Conservation (phyloP, 169 alveolate species). For the Eimeria necatrix region DNA sequence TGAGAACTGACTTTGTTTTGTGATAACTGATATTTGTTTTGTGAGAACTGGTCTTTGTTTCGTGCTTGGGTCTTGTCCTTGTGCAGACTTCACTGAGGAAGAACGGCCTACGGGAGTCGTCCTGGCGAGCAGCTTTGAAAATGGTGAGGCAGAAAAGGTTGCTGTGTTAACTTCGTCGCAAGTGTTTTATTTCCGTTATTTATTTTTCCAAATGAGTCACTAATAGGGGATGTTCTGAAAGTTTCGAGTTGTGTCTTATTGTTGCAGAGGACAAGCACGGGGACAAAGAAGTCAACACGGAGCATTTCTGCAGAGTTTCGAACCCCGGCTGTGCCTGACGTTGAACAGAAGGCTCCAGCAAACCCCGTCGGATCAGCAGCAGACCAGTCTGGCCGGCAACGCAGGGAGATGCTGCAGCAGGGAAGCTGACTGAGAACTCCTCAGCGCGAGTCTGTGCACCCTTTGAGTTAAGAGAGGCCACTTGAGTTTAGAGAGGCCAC, state of each 20-base stretch:
- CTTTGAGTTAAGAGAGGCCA: neutral
- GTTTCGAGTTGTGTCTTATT: neutral
- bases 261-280: constrained; percentile 58
- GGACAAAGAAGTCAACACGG: constrained; percentile 24
- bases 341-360: neutral
- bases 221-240: no score
- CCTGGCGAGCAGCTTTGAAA: constrained; percentile 8
- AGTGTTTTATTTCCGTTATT: no score
- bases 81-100: constrained; percentile 37
- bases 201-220: no score
- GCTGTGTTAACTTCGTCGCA: neutral
- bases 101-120: constrained; percentile 48
- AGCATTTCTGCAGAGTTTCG: constrained; percentile 13
- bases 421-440: neutral
- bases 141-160: neutral
- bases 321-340: constrained; percentile 40
- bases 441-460: neutral
- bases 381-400: constrained; percentile 27
- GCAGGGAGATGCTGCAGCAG: neutral
- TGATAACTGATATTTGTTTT: no score
- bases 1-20: no score
- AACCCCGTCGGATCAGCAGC: constrained; percentile 2
- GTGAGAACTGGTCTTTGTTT: no score
- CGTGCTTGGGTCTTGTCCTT: neutral
- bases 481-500: neutral